A percentile compares a stretch with the other conserved stretches of the same genome.
Conservation (phyloP, 306 rosid species). For the Quercus dentata region DNA sequence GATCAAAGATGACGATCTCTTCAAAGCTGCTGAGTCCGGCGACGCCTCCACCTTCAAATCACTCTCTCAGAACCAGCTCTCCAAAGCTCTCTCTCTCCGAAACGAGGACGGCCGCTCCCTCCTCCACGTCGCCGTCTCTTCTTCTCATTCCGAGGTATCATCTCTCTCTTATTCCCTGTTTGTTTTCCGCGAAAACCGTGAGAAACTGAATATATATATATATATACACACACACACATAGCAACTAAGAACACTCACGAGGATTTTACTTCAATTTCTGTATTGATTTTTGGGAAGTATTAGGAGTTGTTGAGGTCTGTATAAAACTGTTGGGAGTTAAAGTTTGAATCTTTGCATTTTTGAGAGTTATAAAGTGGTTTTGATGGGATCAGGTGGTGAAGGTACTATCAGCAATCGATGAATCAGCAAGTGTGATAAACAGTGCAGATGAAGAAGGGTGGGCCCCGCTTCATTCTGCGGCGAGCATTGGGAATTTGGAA, state of each 20-base stretch:
- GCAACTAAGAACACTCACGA: not conserved
- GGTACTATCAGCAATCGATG: constrained; percentile 50
- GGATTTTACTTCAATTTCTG: not conserved
- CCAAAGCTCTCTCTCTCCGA: constrained; percentile 50
- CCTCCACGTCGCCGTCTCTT: constrained; percentile 79
- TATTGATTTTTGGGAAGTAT: not conserved
- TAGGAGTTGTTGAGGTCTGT: not conserved
- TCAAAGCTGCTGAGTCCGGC: constrained; percentile 77
- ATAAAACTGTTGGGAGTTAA: not conserved
- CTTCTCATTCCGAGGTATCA: constrained; percentile 58
- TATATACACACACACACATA: no score
- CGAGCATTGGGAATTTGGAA: constrained; percentile 69
- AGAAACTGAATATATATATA: not conserved
- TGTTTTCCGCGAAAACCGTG: not conserved
- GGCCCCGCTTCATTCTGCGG: constrained; percentile 91
- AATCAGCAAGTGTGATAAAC: constrained; percentile 44
- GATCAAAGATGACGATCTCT: constrained; percentile 47
- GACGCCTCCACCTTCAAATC: constrained; percentile 45
- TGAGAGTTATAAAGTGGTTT: not conserved
- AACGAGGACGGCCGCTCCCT: constrained; percentile 87
- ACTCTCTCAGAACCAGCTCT: constrained; percentile 43
- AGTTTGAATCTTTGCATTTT: not conserved
- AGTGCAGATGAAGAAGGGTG: constrained; percentile 89
- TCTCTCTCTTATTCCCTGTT: constrained; percentile 7
- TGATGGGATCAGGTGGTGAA: constrained; percentile 49